Evolutionary conservation across 192 early-diverging fungal genomes (phyloP).

Genomic region (Dimargaris cristalligena): DNA sequence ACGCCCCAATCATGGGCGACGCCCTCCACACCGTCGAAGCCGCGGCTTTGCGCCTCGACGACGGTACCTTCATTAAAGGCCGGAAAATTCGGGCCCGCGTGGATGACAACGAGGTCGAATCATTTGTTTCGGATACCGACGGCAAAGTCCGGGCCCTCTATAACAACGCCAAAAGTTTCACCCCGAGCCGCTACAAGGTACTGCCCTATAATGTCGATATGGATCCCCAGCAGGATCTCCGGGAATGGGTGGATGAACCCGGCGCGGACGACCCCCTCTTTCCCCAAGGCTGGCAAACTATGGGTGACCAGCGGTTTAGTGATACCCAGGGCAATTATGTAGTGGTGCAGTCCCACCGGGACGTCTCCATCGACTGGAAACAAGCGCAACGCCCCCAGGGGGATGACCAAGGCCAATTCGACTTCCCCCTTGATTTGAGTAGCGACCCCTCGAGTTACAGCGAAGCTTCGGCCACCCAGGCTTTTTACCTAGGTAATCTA

Average conservation of each 20-base stretch:
- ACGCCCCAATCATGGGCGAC: background rate
- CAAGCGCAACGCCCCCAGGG: slow-evolving; percentile 15
- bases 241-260: slow-evolving; percentile 33
- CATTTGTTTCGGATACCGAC: background rate
- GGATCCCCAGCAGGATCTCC: slow-evolving; percentile 35
- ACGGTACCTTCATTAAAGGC: background rate
- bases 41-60: background rate
- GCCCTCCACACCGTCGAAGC: background rate
- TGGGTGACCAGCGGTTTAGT: slow-evolving; percentile 18
- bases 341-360: slow-evolving; percentile 24
- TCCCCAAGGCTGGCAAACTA: slow-evolving; percentile 23
- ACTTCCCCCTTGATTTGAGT: slow-evolving; percentile 23
- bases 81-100: background rate
- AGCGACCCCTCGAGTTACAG: slow-evolving; percentile 21
- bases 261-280: slow-evolving; percentile 15
- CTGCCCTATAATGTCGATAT: background rate
- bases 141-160: background rate
- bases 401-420: slow-evolving; percentile 18
- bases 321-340: slow-evolving; percentile 33
- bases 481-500: slow-evolving; percentile 35
- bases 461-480: slow-evolving; percentile 30
- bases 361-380: slow-evolving; percentile 18
- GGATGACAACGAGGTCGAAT: background rate
- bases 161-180: background rate
- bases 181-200: background rate